Conservation (phyloP, 2,329 filamentous ascomycete genomes). For the Alternaria sp. region DNA sequence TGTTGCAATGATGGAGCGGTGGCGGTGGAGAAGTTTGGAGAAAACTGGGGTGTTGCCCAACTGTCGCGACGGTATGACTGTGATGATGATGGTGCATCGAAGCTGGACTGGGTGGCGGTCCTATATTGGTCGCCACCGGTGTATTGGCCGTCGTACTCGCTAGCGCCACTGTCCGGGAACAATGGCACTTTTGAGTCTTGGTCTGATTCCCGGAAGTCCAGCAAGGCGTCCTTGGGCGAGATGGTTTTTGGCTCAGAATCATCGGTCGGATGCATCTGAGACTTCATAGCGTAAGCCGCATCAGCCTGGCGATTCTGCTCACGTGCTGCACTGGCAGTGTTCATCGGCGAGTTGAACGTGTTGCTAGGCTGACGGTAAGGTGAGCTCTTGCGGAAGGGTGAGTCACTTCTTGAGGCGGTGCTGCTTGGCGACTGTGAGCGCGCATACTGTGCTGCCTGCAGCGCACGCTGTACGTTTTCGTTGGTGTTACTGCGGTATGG, state of each 20-base stretch:
- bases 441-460: slow-evolving; percentile 80
- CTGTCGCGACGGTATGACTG: slow-evolving; percentile 47
- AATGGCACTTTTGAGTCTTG: slow-evolving; percentile 75
- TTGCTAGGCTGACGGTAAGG: slow-evolving; percentile 57
- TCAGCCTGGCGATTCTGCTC: slow-evolving; percentile 71
- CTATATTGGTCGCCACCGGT: slow-evolving; percentile 54
- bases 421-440: slow-evolving; percentile 65
- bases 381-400: slow-evolving; percentile 79
- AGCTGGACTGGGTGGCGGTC: slow-evolving; percentile 48
- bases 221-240: slow-evolving; percentile 88
- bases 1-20: slow-evolving; percentile 41
- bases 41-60: slow-evolving; percentile 49
- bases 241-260: slow-evolving; percentile 76
- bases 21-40: slow-evolving; percentile 46
- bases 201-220: slow-evolving; percentile 83
- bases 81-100: slow-evolving; percentile 48
- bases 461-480: slow-evolving; percentile 72
- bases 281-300: slow-evolving; percentile 56
- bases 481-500: slow-evolving; percentile 56
- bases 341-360: slow-evolving; percentile 53
- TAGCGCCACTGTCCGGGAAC: slow-evolving; percentile 70
- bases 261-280: slow-evolving; percentile 52
- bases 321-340: slow-evolving; percentile 66
- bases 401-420: slow-evolving; percentile 69
- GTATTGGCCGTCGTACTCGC: slow-evolving; percentile 60